Conservation (phyloP, 129 eudicot genomes). For the Centaurea solstitialis region DNA sequence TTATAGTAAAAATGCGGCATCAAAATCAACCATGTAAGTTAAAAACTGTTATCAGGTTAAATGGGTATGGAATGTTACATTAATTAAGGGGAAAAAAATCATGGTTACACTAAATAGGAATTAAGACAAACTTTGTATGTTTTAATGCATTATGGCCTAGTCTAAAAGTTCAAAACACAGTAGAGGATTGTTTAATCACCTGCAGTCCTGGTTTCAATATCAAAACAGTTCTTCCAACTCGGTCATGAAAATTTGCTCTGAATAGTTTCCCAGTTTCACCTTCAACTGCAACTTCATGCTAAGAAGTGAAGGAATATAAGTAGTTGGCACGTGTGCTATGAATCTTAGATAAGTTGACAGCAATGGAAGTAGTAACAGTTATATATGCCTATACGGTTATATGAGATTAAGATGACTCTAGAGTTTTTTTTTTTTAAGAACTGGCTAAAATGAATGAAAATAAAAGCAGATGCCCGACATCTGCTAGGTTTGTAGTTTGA, state of each 20-base stretch:
- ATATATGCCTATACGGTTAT: not conserved
- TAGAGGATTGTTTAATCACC: constrained; percentile 37
- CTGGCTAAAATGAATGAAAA: too few relatives aligned
- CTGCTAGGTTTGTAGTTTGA: too few relatives aligned
- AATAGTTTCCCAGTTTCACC: constrained; percentile 89
- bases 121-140: not conserved
- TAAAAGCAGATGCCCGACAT: too few relatives aligned
- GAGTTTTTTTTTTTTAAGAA: too few relatives aligned
- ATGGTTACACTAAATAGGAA: not conserved
- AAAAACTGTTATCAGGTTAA: not conserved
- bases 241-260: constrained; percentile 73
- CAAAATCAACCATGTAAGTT: not conserved
- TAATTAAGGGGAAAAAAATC: not conserved
- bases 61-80: not conserved
- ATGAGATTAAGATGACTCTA: not conserved
- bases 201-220: constrained; percentile 93
- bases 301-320: constrained; percentile 7
- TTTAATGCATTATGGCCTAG: not conserved
- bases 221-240: constrained; percentile 74
- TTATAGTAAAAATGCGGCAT: not conserved
- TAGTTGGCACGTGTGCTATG: not conserved
- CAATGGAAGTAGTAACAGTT: not conserved
- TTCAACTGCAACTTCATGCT: constrained; percentile 88
- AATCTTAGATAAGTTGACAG: not conserved
- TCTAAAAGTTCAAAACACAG: not conserved